These are phyloP conservation scores for Citrus australasica DNA, from an alignment of 345 rosid genomes.

Conservation along the genomic window DNA sequence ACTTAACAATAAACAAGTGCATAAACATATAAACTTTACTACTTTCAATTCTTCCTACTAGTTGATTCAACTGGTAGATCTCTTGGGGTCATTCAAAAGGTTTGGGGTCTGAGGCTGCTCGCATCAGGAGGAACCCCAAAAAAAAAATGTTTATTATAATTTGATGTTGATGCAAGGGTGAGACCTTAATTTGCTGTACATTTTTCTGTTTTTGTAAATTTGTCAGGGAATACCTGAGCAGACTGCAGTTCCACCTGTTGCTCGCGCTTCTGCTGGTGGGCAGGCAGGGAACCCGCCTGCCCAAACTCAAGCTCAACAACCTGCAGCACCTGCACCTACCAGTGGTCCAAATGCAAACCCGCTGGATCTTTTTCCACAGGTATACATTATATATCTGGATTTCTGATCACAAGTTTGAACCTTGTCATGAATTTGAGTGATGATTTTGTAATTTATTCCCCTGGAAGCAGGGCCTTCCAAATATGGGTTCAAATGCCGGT, in stretches of 20 bases:
- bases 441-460: not conserved
- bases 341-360: constrained; percentile 61
- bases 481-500: constrained; percentile 45
- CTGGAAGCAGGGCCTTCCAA: constrained; percentile 53
- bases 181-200: not conserved
- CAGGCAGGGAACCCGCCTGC: constrained; percentile 38
- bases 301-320: constrained; percentile 32
- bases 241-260: constrained; percentile 45
- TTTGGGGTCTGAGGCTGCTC: not conserved
- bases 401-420: not conserved
- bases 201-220: not conserved
- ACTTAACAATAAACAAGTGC: not conserved
- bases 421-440: not conserved
- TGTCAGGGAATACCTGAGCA: constrained; percentile 62
- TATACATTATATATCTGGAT: not conserved
- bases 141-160: not conserved
- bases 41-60: not conserved
- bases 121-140: not conserved
- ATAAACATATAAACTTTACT: not conserved
- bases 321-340: constrained; percentile 37
- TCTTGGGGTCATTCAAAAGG: not conserved
- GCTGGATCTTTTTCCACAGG: constrained; percentile 68
- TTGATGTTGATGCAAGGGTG: not conserved
- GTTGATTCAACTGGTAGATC: not conserved
- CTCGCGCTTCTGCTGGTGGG: constrained; percentile 32